phyloP scores from a whole-genome alignment of 306 rosid genomes.

The Trifolium fragiferum region DNA sequence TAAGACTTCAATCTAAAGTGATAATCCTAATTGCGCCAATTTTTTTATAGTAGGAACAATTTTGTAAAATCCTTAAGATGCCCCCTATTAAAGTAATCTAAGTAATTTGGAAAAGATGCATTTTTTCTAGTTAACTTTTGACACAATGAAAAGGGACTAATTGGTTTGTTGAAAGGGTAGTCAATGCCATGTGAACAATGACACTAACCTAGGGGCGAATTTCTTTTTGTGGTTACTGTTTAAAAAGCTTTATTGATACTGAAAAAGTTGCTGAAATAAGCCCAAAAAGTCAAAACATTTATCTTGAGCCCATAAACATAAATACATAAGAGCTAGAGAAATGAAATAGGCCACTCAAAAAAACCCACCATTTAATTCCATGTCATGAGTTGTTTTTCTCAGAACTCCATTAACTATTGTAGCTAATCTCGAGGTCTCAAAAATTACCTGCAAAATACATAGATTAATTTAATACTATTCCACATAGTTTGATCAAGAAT shows the following conservation, averaged over 20 bases:
- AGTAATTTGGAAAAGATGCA: constrained; percentile 15
- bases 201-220: constrained; percentile 36
- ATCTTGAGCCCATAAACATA: constrained; percentile 73
- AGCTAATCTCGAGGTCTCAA: constrained; percentile 98
- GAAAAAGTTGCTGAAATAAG: constrained; percentile 49
- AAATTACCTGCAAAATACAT: constrained; percentile 67
- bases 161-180: constrained; percentile 34
- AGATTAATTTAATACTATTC: background rate
- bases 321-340: constrained; percentile 40
- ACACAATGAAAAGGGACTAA: constrained; percentile 35
- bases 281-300: constrained; percentile 47
- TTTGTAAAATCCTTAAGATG: background rate
- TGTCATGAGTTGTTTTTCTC: constrained; percentile 88
- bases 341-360: background rate
- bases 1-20: background rate
- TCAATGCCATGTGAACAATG: constrained; percentile 41
- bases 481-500: no score
- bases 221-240: constrained; percentile 20
- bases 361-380: constrained; percentile 91
- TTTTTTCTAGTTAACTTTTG: constrained; percentile 16
- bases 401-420: constrained; percentile 98
- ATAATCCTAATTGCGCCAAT: no score
- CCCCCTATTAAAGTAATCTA: constrained; percentile 26
- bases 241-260: constrained; percentile 13
- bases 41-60: no score